These are phyloP conservation scores for Cardiosporidium cionae DNA, from an alignment of 169 alveolate genomes.

Conservation along the genomic window DNA sequence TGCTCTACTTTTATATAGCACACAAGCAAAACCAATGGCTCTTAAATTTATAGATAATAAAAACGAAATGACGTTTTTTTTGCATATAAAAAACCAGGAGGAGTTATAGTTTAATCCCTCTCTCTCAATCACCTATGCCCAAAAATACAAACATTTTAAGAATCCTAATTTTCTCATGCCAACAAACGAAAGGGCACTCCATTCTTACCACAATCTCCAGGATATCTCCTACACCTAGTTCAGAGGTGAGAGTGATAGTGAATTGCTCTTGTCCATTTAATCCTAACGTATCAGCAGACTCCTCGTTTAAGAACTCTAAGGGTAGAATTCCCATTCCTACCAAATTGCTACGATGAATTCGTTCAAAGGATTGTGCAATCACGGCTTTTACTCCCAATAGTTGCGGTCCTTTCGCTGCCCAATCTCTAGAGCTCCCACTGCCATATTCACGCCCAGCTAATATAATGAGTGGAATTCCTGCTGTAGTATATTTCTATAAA, in stretches of 20 bases:
- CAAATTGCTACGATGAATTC: slow-evolving; percentile 88
- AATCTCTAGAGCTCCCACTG: slow-evolving; percentile 90
- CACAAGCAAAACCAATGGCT: too few species aligned
- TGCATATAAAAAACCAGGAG: too few species aligned
- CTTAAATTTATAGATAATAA: too few species aligned
- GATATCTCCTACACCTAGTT: slow-evolving; percentile 5
- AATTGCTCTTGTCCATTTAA: slow-evolving; percentile 64
- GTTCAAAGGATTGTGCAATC: slow-evolving; percentile 87
- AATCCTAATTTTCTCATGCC: slow-evolving; percentile 1
- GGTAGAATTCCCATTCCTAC: slow-evolving; percentile 95
- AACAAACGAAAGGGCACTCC: slow-evolving; percentile 22
- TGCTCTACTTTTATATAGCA: too few species aligned
- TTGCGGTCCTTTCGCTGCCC: slow-evolving; percentile 97
- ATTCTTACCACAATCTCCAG: slow-evolving; percentile 16
- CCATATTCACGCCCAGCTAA: slow-evolving; percentile 93
- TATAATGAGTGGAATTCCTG: slow-evolving; percentile 34
- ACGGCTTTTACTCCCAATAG: slow-evolving; percentile 87
- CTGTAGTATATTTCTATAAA: slow-evolving; percentile 28
- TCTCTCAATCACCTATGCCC: too few species aligned
- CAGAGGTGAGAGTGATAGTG: slow-evolving; percentile 9
- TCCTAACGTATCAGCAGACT: slow-evolving; percentile 76
- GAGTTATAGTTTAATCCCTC: too few species aligned
- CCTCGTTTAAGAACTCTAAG: slow-evolving; percentile 76
- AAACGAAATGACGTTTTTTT: too few species aligned
- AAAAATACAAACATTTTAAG: too few species aligned